These are phyloP conservation scores for Gracilariopsis chorda DNA, from an alignment of 23 red algal species.

Conservation along the genomic window DNA sequence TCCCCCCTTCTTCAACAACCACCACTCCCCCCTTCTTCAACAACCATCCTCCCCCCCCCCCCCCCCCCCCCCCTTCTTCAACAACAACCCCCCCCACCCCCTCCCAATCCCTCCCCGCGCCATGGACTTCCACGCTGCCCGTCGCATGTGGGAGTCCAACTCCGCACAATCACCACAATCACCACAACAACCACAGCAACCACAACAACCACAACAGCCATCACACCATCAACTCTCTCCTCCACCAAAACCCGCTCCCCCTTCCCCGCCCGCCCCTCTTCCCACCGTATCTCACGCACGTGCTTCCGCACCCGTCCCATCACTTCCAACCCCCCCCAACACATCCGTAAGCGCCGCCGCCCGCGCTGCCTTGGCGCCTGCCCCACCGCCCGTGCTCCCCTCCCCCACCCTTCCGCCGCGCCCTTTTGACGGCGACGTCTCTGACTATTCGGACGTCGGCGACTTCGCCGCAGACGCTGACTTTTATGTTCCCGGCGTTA, in stretches of 20 bases:
- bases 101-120: not conserved
- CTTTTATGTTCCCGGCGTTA: conserved; percentile 60
- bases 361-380: not conserved
- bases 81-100: not conserved
- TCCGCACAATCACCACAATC: not conserved
- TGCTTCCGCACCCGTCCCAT: not conserved
- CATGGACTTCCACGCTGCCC: conserved; percentile 27
- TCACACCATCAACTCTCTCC: not conserved
- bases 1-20: not conserved
- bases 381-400: not conserved
- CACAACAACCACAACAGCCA: not conserved
- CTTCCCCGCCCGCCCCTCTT: not conserved
- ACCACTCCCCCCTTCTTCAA: not conserved
- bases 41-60: not conserved
- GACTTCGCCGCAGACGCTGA: conserved; percentile 35
- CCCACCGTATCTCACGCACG: not conserved
- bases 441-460: conserved; percentile 34
- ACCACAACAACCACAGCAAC: not conserved
- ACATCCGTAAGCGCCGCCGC: not conserved
- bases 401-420: not conserved
- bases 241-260: not conserved
- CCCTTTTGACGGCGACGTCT: conserved; percentile 7
- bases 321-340: not conserved
- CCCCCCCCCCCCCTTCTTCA: not conserved
- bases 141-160: conserved; percentile 19